Evolutionary conservation across 495 filamentous ascomycete species (phyloP), one percentile per base, ranked within the genome.

Genomic region (Penicillium paradoxum): DNA sequence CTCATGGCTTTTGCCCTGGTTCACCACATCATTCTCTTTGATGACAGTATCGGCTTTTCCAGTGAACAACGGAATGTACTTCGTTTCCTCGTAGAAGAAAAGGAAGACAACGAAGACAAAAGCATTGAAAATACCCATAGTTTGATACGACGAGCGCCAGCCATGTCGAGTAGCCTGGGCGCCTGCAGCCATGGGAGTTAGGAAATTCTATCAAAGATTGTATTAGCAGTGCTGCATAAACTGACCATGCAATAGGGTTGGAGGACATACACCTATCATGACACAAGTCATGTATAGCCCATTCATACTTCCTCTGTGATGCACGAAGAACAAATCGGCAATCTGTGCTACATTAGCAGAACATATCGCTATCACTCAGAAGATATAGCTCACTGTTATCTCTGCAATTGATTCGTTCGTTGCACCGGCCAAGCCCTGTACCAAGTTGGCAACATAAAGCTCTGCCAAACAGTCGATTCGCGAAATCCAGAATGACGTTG

Each of bases 271-370:
- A 2, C 69, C 69, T 39, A 68, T 68, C 64, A 68, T 70, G 17
- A 70, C 54, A 58, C 67, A 67, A 0, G 43, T 65, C 61, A 70
- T 65, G 29, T 70, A 73, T 9, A 70, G 34, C n/a, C 56, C 68
- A 49, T 73, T 73, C 66, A 66, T 68, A 9, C 49, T 56, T 0
- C 64, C 70, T 6, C 68, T 63, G 14, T 71, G 65, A 46, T 73
- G 70, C 14, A 73, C 66, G 29, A 68, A 73, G 52, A 68, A 73
- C 2, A 73, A 24, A 58, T 73, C 70, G 1, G 63, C 58, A 57
- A 73, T 73, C 66, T 70, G 37, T 44, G 25, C n/a, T 27, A 36
- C 22, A 29, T 60, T 19, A 55, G 48, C 15, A 7, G 24, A 15
- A 1, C 0, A 15, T 17, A 15, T 46, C 30, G 27, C 34, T 53